Conservation (phyloP, 2,329 filamentous ascomycete genomes). For the Alternaria atra region DNA sequence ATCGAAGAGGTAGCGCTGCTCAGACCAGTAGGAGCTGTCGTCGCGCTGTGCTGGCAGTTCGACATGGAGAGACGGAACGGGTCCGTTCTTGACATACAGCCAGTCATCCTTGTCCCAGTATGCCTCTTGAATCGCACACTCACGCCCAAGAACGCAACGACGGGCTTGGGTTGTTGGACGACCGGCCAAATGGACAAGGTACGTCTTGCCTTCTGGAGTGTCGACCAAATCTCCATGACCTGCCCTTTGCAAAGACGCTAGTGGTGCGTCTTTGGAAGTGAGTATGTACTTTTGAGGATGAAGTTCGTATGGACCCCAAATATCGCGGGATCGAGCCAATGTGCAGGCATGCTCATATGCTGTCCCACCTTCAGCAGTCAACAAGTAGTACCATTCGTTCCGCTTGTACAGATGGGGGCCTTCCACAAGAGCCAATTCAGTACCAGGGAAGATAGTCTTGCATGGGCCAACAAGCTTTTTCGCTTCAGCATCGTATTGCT, state of each 20-base stretch:
- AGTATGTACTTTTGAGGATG: constrained; percentile 55
- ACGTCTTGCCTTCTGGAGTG: constrained; percentile 44
- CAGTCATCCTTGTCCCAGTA: constrained; percentile 69
- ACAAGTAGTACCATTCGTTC: constrained; percentile 49
- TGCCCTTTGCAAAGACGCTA: constrained; percentile 44
- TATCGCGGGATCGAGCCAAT: constrained; percentile 49
- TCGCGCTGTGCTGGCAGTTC: constrained; percentile 41
- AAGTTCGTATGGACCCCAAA: constrained; percentile 55
- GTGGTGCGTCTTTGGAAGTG: constrained; percentile 50
- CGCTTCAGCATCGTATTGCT: constrained; percentile 63
- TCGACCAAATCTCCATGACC: constrained; percentile 52
- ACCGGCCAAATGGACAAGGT: constrained; percentile 47
- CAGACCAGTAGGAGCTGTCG: constrained; percentile 49
- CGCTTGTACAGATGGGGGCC: constrained; percentile 50
- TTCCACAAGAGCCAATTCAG: constrained; percentile 58
- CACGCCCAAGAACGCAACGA: constrained; percentile 49
- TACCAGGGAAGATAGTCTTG: constrained; percentile 64
- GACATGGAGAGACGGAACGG: constrained; percentile 53
- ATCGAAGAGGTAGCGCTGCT: constrained; percentile 59
- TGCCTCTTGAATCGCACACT: constrained; percentile 63
- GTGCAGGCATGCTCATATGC: constrained; percentile 53
- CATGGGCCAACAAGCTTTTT: constrained; percentile 64
- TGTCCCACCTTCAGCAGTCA: constrained; percentile 53
- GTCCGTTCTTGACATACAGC: constrained; percentile 69
- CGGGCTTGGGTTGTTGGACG: constrained; percentile 45